phyloP scores from a whole-genome alignment of 768 basidiomycete genomes.

The Boletus subcaerulescens region DNA sequence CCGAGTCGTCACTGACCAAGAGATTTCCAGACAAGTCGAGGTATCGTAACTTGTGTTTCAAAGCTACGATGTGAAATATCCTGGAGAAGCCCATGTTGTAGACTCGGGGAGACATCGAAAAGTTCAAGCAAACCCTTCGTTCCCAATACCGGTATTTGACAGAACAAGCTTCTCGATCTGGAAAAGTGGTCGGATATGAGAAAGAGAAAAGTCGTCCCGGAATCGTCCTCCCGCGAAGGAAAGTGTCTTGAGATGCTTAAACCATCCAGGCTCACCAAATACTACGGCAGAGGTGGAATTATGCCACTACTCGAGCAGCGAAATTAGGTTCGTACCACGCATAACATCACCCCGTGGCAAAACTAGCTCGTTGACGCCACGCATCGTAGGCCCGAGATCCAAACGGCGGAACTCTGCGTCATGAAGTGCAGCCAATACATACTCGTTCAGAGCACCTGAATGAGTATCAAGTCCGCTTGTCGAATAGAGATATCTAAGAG shows the following conservation, averaged over 20 bases:
- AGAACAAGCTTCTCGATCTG: conserved; percentile 45
- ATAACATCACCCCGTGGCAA: conserved; percentile 42
- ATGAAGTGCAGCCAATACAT: conserved; percentile 43
- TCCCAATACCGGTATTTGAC: conserved; percentile 53
- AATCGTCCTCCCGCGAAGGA: conserved; percentile 46
- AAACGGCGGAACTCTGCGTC: conserved; percentile 44
- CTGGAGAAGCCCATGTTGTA: conserved; percentile 32
- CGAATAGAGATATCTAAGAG: not conserved
- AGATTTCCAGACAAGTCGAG: conserved; percentile 54
- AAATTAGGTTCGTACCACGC: conserved; percentile 33
- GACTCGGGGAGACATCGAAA: not conserved
- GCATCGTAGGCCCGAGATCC: conserved; percentile 45
- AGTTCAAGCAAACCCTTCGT: conserved; percentile 51
- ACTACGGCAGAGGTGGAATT: conserved; percentile 31
- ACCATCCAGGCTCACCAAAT: conserved; percentile 50
- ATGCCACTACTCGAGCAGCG: not conserved
- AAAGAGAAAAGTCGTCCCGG: conserved; percentile 45
- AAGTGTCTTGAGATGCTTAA: conserved; percentile 48
- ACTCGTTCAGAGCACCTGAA: conserved; percentile 47
- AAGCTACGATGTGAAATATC: conserved; percentile 53
- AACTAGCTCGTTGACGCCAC: conserved; percentile 50
- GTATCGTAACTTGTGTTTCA: conserved; percentile 50
- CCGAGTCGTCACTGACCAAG: conserved; percentile 52
- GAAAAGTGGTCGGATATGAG: conserved; percentile 52
- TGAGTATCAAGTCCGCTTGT: not conserved